These are phyloP conservation scores for Cladosporium sp. DNA, from an alignment of 2,329 filamentous ascomycete genomes.

Conservation along the genomic window DNA sequence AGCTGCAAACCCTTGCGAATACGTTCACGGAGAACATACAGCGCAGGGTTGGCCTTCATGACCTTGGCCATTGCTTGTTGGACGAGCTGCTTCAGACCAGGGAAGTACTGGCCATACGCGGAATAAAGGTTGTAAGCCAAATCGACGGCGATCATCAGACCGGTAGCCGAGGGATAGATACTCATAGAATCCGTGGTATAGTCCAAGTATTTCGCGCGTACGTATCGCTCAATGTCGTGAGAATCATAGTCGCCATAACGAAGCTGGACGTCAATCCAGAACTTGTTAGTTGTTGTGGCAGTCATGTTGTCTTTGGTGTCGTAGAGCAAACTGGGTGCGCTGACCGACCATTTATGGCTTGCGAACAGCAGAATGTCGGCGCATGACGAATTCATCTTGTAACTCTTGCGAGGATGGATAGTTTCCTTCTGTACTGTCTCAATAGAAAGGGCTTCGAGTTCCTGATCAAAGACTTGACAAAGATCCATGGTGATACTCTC, in stretches of 20 bases:
- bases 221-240: slow-evolving; percentile 97
- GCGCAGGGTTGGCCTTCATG: slow-evolving; percentile 97
- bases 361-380: slow-evolving; percentile 96
- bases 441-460: slow-evolving; percentile 75
- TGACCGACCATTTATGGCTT: slow-evolving; percentile 98
- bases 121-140: slow-evolving; percentile 98
- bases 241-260: slow-evolving; percentile 98
- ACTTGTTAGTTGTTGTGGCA: slow-evolving; percentile 93
- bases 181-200: slow-evolving; percentile 99
- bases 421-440: slow-evolving; percentile 75
- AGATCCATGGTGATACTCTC: slow-evolving; percentile 98
- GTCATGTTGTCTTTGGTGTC: slow-evolving; percentile 96
- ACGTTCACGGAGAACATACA: slow-evolving; percentile 95
- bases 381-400: slow-evolving; percentile 99
- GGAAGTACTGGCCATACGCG: slow-evolving; percentile 98
- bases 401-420: slow-evolving; percentile 97
- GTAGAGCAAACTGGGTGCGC: slow-evolving; percentile 83
- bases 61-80: slow-evolving; percentile 99
- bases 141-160: slow-evolving; percentile 96
- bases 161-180: slow-evolving; percentile 94
- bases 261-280: slow-evolving; percentile 96
- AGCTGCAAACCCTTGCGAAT: slow-evolving; percentile 97
- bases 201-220: slow-evolving; percentile 95
- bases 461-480: slow-evolving; percentile 97
- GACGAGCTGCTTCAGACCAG: slow-evolving; percentile 87